Percentiles rank a stretch among this genome's conserved stretches.
Conservation (phyloP, 306 rosid species). For the Prunus mira region DNA sequence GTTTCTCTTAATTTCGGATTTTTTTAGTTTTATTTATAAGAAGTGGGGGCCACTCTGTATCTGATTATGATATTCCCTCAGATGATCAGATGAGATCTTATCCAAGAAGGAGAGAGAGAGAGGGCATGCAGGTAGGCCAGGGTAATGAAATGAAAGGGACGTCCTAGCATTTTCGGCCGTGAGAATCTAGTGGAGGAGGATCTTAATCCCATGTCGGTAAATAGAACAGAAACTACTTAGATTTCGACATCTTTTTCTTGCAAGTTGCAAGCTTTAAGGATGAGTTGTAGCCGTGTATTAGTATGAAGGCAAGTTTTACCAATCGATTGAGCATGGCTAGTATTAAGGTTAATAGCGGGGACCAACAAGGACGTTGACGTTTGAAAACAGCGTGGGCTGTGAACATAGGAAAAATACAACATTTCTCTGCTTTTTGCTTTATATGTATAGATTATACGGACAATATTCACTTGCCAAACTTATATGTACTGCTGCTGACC, state of each 20-base stretch:
- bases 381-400: too few species aligned
- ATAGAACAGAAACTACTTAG: neutral
- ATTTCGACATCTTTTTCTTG: neutral
- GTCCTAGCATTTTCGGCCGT: conserved; percentile 1
- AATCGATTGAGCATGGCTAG: too few species aligned
- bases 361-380: too few species aligned
- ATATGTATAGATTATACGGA: too few species aligned
- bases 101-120: conserved; percentile 23
- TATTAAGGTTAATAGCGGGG: too few species aligned
- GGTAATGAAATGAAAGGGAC: conserved; percentile 28
- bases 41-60: conserved; percentile 37
- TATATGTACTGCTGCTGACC: too few species aligned
- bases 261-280: neutral
- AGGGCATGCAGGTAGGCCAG: neutral
- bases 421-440: too few species aligned
- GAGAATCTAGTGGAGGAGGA: neutral
- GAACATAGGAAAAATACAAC: too few species aligned
- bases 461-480: too few species aligned
- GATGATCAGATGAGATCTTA: conserved; percentile 37
- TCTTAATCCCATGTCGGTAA: neutral
- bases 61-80: conserved; percentile 16
- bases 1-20: neutral
- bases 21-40: neutral
- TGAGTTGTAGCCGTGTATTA: too few species aligned
- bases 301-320: neutral